These are phyloP conservation scores for Globisporangium cylindrosporum DNA, from an alignment of 352 stramenopile species.

Conservation along the genomic window DNA sequence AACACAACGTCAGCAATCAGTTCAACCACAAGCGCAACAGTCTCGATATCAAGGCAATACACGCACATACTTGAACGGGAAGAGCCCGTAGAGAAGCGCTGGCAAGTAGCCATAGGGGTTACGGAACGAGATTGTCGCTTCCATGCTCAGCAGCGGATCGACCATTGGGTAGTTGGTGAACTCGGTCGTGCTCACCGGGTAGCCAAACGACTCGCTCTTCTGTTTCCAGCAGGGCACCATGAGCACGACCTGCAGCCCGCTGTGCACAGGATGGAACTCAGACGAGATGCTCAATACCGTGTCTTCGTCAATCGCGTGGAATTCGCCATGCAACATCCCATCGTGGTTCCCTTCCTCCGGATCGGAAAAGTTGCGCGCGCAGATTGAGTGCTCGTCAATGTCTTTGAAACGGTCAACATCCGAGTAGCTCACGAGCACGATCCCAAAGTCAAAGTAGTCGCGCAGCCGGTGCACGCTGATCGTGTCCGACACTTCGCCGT, in stretches of 20 bases:
- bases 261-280: conserved; percentile 47
- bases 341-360: conserved; percentile 31
- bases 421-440: conserved; percentile 66
- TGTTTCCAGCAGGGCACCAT: conserved; percentile 81
- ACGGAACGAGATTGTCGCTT: conserved; percentile 61
- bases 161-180: conserved; percentile 72
- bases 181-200: conserved; percentile 67
- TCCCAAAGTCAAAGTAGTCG: conserved; percentile 81
- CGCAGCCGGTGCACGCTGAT: conserved; percentile 67
- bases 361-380: conserved; percentile 61
- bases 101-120: conserved; percentile 86
- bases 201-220: conserved; percentile 75
- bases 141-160: conserved; percentile 61
- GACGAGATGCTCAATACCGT: conserved; percentile 38
- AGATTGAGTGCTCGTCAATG: conserved; percentile 56
- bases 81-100: conserved; percentile 72
- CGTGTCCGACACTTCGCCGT: conserved; percentile 56
- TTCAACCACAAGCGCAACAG: background rate
- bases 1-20: conserved; percentile 7
- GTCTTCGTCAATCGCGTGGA: conserved; percentile 43
- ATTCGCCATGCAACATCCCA: conserved; percentile 53
- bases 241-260: conserved; percentile 64
- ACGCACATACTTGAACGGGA: conserved; percentile 72
- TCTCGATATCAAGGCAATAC: background rate
- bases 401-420: conserved; percentile 32